Conservation (phyloP, 352 stramenopile genomes). For the Plasmopara halstedii region DNA sequence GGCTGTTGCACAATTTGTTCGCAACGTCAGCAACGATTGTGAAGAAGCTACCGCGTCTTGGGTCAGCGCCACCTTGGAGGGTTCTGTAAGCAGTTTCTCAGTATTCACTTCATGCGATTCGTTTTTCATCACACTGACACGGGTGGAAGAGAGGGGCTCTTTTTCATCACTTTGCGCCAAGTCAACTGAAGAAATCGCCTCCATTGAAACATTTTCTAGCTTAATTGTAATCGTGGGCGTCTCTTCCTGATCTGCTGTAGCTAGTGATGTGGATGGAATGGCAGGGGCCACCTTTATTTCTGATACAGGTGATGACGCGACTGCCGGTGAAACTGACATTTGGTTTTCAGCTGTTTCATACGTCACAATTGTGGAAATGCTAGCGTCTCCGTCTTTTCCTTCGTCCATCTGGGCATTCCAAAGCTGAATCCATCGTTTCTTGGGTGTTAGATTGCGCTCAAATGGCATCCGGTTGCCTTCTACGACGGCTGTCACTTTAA, state of each 20-base stretch:
- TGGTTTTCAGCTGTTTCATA: not conserved
- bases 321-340: not conserved
- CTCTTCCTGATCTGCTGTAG: not conserved
- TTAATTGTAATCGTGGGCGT: conserved; percentile 4
- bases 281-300: conserved; percentile 4
- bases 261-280: not conserved
- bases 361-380: conserved; percentile 4
- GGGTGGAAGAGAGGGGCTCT: not conserved
- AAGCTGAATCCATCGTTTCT: conserved; percentile 71
- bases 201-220: not conserved
- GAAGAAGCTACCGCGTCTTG: not conserved
- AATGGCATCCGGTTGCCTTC: conserved; percentile 11
- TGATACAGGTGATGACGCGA: conserved; percentile 5
- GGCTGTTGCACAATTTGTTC: not conserved
- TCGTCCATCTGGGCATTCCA: conserved; percentile 50
- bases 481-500: conserved; percentile 27
- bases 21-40: not conserved
- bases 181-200: not conserved
- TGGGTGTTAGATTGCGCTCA: conserved; percentile 48
- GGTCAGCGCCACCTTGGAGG: not conserved
- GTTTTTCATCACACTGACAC: conserved; percentile 3
- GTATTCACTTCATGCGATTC: conserved; percentile 10
- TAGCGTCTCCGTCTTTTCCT: conserved; percentile 9
- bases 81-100: conserved; percentile 6
- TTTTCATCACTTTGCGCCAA: conserved; percentile 6